Evolutionary conservation across 805 yeast genomes (phyloP).

Genomic region (Zygoascus ofunaensis): DNA sequence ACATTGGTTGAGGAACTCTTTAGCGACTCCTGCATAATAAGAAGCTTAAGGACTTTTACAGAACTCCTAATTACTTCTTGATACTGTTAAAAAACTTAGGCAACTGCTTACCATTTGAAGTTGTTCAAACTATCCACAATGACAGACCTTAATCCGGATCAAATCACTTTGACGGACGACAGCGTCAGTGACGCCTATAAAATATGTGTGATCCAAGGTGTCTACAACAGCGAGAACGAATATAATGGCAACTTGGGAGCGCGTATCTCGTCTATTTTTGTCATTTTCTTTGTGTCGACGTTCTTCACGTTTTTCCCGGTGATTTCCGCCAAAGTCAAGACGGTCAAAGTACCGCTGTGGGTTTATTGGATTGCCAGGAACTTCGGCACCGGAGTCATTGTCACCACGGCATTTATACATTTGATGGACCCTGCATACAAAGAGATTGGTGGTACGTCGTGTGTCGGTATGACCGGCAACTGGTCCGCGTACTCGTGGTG

Average conservation of each 20-base stretch:
- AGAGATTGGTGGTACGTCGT: slow-evolving; percentile 27
- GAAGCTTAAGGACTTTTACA: no score
- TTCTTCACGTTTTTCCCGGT: slow-evolving; percentile 39
- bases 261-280: slow-evolving; percentile 51
- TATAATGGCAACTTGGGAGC: slow-evolving; percentile 39
- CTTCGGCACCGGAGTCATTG: slow-evolving; percentile 71
- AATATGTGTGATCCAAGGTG: slow-evolving; percentile 35
- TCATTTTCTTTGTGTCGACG: slow-evolving; percentile 43
- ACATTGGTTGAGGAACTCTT: no score
- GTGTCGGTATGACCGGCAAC: slow-evolving; percentile 36
- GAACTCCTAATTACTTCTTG: no score
- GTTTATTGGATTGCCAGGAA: slow-evolving; percentile 31
- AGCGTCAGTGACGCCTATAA: slow-evolving; percentile 33
- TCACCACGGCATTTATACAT: slow-evolving; percentile 70
- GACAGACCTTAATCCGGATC: slow-evolving; percentile 18
- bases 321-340: slow-evolving; percentile 19
- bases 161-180: slow-evolving; percentile 25
- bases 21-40: no score
- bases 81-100: no score
- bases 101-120: no score
- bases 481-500: slow-evolving; percentile 51
- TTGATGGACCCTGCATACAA: slow-evolving; percentile 37
- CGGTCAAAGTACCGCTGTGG: slow-evolving; percentile 22
- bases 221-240: slow-evolving; percentile 33
- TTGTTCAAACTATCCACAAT: no score